Conservation (phyloP, 225 moss, liverwort and hornwort genomes). For the Anthoceros angustus region DNA sequence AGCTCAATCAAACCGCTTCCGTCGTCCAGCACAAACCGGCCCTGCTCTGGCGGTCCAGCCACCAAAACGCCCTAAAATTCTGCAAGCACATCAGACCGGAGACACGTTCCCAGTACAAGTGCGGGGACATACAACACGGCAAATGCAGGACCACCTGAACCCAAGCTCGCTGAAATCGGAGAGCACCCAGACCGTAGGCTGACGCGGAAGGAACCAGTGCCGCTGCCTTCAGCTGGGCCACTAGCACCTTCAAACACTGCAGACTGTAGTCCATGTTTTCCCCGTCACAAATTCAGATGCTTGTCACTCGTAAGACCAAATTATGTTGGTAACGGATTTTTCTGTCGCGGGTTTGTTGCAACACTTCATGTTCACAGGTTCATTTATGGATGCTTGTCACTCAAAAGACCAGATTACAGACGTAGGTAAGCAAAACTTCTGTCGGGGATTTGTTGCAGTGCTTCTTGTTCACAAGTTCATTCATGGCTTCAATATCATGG, state of each 20-base stretch:
- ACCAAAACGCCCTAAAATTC: conserved; percentile 49
- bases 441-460: too few relatives aligned
- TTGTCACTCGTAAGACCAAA: too few relatives aligned
- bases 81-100: conserved; percentile 6
- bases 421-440: too few relatives aligned
- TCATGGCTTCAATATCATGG: too few relatives aligned
- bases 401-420: too few relatives aligned
- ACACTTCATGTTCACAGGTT: too few relatives aligned
- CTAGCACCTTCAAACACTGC: conserved; percentile 38
- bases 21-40: conserved; percentile 54
- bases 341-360: too few relatives aligned
- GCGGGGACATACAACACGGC: not conserved
- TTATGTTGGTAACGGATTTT: too few relatives aligned
- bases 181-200: conserved; percentile 24
- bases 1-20: conserved; percentile 66
- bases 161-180: conserved; percentile 77
- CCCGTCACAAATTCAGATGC: not conserved
- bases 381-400: too few relatives aligned
- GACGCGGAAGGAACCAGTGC: conserved; percentile 21
- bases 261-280: conserved; percentile 30
- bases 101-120: not conserved
- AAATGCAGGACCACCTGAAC: conserved; percentile 24
- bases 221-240: conserved; percentile 25
- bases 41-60: conserved; percentile 20
- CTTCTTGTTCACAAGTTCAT: too few relatives aligned